Conservation (phyloP, 345 rosid genomes). For the Cardamine resedifolia region DNA sequence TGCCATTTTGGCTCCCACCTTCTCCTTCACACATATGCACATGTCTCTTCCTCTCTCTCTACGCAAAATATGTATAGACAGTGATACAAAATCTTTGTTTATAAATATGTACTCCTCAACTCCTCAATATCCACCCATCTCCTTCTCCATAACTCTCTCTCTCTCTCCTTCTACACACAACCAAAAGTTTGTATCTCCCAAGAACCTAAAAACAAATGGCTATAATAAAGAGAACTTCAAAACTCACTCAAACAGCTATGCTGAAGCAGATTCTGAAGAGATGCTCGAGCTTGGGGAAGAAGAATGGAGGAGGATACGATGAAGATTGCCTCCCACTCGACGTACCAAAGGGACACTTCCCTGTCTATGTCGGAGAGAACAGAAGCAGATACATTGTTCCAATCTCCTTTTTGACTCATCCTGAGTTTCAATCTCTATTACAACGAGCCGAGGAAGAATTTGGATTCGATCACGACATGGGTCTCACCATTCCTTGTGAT, state of each 20-base stretch:
- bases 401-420: slow-evolving; percentile 71
- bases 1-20: slow-evolving; percentile 57
- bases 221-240: slow-evolving; percentile 48
- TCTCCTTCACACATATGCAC: slow-evolving; percentile 47
- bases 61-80: slow-evolving; percentile 22
- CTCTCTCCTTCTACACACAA: slow-evolving; percentile 14
- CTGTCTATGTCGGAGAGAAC: slow-evolving; percentile 86
- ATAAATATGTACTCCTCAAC: slow-evolving; percentile 40
- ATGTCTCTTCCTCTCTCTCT: slow-evolving; percentile 34
- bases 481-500: slow-evolving; percentile 88
- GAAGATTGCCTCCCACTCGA: slow-evolving; percentile 64
- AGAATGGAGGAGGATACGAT: slow-evolving; percentile 40
- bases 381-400: slow-evolving; percentile 91
- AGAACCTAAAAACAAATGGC: slow-evolving; percentile 46
- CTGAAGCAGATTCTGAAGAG: slow-evolving; percentile 65
- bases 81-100: slow-evolving; percentile 32
- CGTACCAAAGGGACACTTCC: slow-evolving; percentile 93
- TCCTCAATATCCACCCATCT: slow-evolving; percentile 36
- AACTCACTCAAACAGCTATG: slow-evolving; percentile 52
- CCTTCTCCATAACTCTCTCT: slow-evolving; percentile 18
- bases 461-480: slow-evolving; percentile 90
- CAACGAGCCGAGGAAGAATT: slow-evolving; percentile 90
- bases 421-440: slow-evolving; percentile 79
- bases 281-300: slow-evolving; percentile 73
- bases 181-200: slow-evolving; percentile 24